phyloP scores from a whole-genome alignment of 495 filamentous ascomycete species.

The Aspergillus ostianus region DNA sequence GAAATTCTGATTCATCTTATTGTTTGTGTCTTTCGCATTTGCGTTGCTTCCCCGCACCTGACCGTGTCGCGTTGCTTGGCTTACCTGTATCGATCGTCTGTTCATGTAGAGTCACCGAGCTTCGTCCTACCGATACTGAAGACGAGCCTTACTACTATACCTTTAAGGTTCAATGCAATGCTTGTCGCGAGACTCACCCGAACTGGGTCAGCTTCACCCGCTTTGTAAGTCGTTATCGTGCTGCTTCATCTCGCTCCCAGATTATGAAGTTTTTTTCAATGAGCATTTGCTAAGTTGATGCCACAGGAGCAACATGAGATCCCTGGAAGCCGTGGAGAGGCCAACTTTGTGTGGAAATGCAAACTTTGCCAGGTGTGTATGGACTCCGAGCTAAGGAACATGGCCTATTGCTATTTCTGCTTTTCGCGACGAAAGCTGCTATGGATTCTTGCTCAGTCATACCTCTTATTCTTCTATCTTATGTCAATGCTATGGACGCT shows the following conservation, averaged over 20 bases:
- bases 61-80: neutral
- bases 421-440: neutral
- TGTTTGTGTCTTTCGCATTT: conserved; percentile 8
- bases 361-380: conserved; percentile 76
- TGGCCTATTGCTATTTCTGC: neutral
- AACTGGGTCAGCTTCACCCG: conserved; percentile 86
- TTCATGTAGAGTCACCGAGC: conserved; percentile 72
- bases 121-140: conserved; percentile 77
- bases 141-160: conserved; percentile 89
- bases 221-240: conserved; percentile 60
- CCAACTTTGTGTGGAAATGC: conserved; percentile 98
- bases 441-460: neutral
- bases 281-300: neutral
- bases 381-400: neutral
- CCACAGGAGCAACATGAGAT: conserved; percentile 78
- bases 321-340: conserved; percentile 87
- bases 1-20: neutral
- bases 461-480: neutral
- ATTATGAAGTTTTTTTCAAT: neutral
- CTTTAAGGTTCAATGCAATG: conserved; percentile 95
- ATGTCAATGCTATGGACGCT: no score
- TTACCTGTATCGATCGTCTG: conserved; percentile 7
- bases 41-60: conserved; percentile 15
- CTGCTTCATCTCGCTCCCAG: neutral
- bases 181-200: conserved; percentile 85